These are phyloP conservation scores for Triticum turgidum DNA, from an alignment of 176 grass and related monocot genomes.

Conservation along the genomic window DNA sequence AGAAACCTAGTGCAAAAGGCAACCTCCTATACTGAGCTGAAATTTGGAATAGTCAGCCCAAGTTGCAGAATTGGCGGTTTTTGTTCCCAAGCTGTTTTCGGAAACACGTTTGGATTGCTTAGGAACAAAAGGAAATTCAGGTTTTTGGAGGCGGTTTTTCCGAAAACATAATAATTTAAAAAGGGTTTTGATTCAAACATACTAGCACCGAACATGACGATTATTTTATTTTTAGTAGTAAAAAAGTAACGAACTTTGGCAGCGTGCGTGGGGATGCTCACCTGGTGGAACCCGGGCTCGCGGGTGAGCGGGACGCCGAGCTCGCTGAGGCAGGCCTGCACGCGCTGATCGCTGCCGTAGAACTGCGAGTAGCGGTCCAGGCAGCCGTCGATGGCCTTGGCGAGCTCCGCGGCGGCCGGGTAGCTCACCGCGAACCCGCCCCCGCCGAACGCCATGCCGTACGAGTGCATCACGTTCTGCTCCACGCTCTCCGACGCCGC, in stretches of 20 bases:
- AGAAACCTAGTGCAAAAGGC: neutral
- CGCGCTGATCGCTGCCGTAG: constrained; percentile 91
- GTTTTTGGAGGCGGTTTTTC: neutral
- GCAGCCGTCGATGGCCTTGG: constrained; percentile 63
- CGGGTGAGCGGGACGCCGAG: constrained; percentile 86
- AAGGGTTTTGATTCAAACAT: neutral
- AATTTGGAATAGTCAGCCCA: neutral
- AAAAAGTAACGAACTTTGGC: neutral
- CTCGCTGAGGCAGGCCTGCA: constrained; percentile 79
- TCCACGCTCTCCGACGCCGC: constrained; percentile 95
- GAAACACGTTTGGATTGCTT: neutral
- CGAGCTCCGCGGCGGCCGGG: constrained; percentile 66
- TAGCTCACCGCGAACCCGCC: constrained; percentile 90
- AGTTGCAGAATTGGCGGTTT: neutral
- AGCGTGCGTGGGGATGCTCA: neutral
- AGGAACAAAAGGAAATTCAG: neutral
- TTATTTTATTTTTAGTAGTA: too few relatives aligned
- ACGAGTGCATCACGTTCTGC: constrained; percentile 87
- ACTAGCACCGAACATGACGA: neutral
- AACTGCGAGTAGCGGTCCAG: constrained; percentile 63
- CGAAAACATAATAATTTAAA: neutral
- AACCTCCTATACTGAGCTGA: neutral
- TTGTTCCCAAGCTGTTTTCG: neutral
- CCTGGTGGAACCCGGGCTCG: constrained; percentile 97
- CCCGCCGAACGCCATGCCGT: constrained; percentile 91